Evolutionary conservation across 768 basidiomycete genomes (phyloP).

Genomic region (Lactarius sp.): DNA sequence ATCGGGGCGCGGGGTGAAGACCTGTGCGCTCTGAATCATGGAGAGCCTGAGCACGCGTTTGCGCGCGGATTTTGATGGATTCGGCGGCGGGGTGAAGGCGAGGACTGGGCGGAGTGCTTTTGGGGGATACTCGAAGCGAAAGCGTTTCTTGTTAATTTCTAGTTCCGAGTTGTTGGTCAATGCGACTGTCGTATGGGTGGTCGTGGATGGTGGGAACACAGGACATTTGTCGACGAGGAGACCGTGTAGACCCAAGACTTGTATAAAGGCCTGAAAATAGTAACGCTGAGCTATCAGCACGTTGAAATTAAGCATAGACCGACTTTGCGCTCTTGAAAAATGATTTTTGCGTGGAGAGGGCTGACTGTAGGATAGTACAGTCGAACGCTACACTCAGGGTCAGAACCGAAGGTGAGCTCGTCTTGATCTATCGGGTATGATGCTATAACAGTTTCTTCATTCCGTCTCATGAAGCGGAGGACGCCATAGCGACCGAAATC

Average conservation of each 20-base stretch:
- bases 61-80: conserved; percentile 27
- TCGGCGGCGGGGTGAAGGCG: conserved; percentile 34
- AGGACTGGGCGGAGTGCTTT: conserved; percentile 57
- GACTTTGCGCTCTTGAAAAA: conserved; percentile 63
- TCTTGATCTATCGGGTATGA: conserved; percentile 70
- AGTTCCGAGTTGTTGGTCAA: conserved; percentile 61
- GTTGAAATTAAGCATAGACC: conserved; percentile 18
- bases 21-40: conserved; percentile 70
- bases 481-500: conserved; percentile 66
- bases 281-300: not conserved
- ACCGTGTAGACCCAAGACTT: conserved; percentile 55
- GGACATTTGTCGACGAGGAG: conserved; percentile 57
- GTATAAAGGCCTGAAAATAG: conserved; percentile 54
- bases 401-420: conserved; percentile 63
- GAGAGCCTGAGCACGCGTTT: conserved; percentile 55
- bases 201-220: conserved; percentile 45
- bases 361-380: conserved; percentile 65
- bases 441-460: conserved; percentile 47
- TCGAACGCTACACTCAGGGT: conserved; percentile 57
- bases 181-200: conserved; percentile 48
- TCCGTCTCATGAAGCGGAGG: conserved; percentile 55
- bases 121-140: conserved; percentile 70
- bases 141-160: conserved; percentile 63
- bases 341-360: conserved; percentile 59
- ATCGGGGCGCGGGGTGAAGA: conserved; percentile 63